Percentiles rank a stretch among this genome's conserved stretches.
These are phyloP conservation scores for Pseudomonodictys pantanalensis DNA, from an alignment of 495 filamentous ascomycete genomes.

Conservation along the genomic window DNA sequence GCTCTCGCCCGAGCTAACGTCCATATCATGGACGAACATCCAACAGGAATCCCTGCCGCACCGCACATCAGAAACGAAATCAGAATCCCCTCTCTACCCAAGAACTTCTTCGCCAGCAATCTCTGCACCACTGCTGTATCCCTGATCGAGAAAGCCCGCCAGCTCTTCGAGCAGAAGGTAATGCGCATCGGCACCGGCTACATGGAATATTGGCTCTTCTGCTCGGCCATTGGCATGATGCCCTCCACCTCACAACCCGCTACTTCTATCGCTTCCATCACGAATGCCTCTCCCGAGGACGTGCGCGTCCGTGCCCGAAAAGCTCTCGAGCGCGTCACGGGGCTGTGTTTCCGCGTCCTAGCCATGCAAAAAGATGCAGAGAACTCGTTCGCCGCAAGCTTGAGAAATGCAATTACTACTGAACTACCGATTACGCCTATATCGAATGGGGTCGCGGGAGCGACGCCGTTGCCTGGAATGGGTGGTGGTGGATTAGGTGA, in stretches of 20 bases:
- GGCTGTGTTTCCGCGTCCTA: slow-evolving; percentile 22
- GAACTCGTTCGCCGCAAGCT: slow-evolving; percentile 5
- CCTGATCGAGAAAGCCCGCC: slow-evolving; percentile 15
- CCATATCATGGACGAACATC: no score
- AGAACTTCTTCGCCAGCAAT: slow-evolving; percentile 17
- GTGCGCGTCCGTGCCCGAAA: slow-evolving; percentile 7
- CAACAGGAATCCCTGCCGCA: no score
- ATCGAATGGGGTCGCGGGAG: neutral
- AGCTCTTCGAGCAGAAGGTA: slow-evolving; percentile 28
- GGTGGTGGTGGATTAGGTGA: neutral
- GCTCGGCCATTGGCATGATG: slow-evolving; percentile 14
- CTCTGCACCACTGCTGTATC: slow-evolving; percentile 8
- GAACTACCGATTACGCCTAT: neutral
- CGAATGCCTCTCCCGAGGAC: slow-evolving; percentile 10
- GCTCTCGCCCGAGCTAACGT: no score
- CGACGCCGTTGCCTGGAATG: neutral
- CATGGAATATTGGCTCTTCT: slow-evolving; percentile 32
- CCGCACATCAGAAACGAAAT: no score
- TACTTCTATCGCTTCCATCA: neutral
- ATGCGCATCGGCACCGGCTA: slow-evolving; percentile 31
- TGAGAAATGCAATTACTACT: slow-evolving; percentile 7
- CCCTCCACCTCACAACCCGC: slow-evolving; percentile 6
- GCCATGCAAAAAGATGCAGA: slow-evolving; percentile 26
- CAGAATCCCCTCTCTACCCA: slow-evolving; percentile 2
- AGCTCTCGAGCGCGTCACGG: slow-evolving; percentile 17